Base-by-base conservation (phyloP, 306 rosid genomes). In the Fragaria ananassa region DNA sequence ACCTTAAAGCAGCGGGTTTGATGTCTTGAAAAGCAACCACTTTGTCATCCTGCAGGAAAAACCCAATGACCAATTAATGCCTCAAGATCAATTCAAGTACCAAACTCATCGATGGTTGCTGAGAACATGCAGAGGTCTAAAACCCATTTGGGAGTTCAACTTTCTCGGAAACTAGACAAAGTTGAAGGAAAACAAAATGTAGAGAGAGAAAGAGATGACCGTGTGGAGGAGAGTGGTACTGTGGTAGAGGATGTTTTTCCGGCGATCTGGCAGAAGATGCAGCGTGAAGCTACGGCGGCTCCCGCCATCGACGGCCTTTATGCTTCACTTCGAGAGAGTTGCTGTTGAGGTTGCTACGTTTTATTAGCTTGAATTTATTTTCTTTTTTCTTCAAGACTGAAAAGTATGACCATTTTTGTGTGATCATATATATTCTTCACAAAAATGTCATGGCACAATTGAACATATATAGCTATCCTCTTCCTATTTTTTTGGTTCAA, bases 11-110 rank as follows among this genome's bases (percentile, higher is more conserved):
- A 13, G 91, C 74, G 12, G 92, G 96, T 56, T 72, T 78, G 75
- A 88, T 85, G 73, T 90, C 96, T 70, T 57, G 87, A 68, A 90
- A 88, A 27, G 88, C 91, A 68, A 90, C 87, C 25, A 90, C 88
- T 73, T 73, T 88, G 47, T 88, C 85, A 72, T 90, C 96, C 93
- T 88, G 91, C 75, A 76, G 0, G 11, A 27, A 44, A 60, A 74
- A 56, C 58, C 37, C 62, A 21, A 21, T 46, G 68, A 81, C 41
- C 68, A 76, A 83, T 82, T 37, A 81, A 58, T 63, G 66, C 51
- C 3, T 17, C 46, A 71, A 50, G 19, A 51, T 71, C 44, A 49
- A 47, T 15, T 15, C 44, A 27, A 49, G 42, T 31, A 18, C 60
- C 42, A 50, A 19, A 49, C 6, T 10, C 29, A 31, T 1, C 4